These are phyloP conservation scores for Scheffersomyces ergatensis DNA, from an alignment of 805 yeast genomes.

Conservation along the genomic window DNA sequence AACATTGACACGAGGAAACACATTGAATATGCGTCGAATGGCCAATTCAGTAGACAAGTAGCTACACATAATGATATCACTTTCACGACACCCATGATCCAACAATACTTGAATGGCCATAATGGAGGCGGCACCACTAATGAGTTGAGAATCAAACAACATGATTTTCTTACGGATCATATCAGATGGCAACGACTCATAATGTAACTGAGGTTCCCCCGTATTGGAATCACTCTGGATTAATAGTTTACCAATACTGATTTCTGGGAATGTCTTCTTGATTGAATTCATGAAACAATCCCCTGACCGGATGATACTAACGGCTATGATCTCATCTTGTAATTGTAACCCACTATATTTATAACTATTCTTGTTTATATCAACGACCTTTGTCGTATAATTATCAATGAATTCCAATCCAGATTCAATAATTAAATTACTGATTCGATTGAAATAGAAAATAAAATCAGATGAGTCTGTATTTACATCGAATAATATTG, in stretches of 20 bases:
- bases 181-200: conserved; percentile 62
- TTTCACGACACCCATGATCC: conserved; percentile 69
- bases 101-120: conserved; percentile 89
- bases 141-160: conserved; percentile 81
- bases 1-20: conserved; percentile 67
- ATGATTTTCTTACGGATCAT: conserved; percentile 43
- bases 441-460: conserved; percentile 83
- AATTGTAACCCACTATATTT: conserved; percentile 39
- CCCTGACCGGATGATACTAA: conserved; percentile 84
- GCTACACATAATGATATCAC: conserved; percentile 64
- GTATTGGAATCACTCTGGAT: conserved; percentile 86
- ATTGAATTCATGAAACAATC: conserved; percentile 85
- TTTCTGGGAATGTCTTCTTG: conserved; percentile 72
- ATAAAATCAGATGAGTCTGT: conserved; percentile 75
- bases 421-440: conserved; percentile 63
- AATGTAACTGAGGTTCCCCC: conserved; percentile 92
- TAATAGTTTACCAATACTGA: conserved; percentile 75
- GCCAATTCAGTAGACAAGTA: conserved; percentile 81
- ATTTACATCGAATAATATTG: conserved; percentile 55
- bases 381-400: conserved; percentile 31
- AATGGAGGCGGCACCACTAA: conserved; percentile 89
- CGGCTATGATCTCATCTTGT: conserved; percentile 59
- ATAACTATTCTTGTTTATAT: conserved; percentile 16
- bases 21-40: conserved; percentile 65
- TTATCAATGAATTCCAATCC: conserved; percentile 58